Percentiles rank a stretch among this genome's conserved stretches.
These are phyloP conservation scores for Populus hybrid DNA, from an alignment of 441 rosid species.

Conservation along the genomic window DNA sequence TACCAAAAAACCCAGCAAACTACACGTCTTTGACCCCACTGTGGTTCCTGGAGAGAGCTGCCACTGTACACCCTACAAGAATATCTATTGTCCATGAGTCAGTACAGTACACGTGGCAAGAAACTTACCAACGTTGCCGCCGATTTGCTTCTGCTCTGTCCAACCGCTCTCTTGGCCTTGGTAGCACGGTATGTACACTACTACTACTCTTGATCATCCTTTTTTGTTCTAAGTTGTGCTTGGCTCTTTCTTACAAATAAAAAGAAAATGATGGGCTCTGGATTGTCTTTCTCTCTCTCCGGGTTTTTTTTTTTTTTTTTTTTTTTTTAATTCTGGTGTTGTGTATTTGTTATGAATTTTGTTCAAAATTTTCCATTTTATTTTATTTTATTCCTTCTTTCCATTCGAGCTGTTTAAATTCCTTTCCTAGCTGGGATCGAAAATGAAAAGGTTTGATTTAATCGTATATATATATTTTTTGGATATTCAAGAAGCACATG, in stretches of 20 bases:
- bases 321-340: neutral
- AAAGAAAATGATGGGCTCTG: neutral
- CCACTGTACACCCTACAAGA: constrained; percentile 63
- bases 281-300: neutral
- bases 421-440: neutral
- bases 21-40: constrained; percentile 77
- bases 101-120: constrained; percentile 66
- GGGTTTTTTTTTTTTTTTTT: too few species aligned
- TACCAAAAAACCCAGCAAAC: constrained; percentile 73
- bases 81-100: constrained; percentile 68
- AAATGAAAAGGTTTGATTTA: neutral
- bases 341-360: neutral
- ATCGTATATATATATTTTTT: neutral
- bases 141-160: constrained; percentile 79
- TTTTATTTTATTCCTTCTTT: neutral
- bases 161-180: constrained; percentile 52
- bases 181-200: constrained; percentile 47
- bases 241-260: neutral
- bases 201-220: neutral
- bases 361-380: neutral
- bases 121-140: constrained; percentile 76
- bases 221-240: neutral
- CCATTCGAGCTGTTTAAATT: neutral
- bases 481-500: neutral
- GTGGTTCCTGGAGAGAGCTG: constrained; percentile 84